These are phyloP conservation scores for Cerioporus squamosus DNA, from an alignment of 1,284 basidiomycete genomes.

Conservation along the genomic window DNA sequence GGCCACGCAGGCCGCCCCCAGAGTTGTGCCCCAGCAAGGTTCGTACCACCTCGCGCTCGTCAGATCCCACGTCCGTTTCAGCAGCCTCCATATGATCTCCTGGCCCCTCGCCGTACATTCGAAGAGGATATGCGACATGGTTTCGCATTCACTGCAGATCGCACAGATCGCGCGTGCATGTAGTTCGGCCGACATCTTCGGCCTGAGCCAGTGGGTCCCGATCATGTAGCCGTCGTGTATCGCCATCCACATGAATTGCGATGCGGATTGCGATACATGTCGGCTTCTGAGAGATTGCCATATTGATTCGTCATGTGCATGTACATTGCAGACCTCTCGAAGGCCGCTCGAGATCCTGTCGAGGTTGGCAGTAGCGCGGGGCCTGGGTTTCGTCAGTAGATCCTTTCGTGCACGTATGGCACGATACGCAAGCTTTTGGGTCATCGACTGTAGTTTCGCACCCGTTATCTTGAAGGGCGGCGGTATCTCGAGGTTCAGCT, in stretches of 20 bases:
- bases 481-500: not conserved
- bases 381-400: not conserved
- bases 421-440: slow-evolving; percentile 34
- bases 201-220: slow-evolving; percentile 35
- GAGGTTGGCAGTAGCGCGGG: not conserved
- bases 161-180: slow-evolving; percentile 31
- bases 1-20: not conserved
- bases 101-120: slow-evolving; percentile 31
- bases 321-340: not conserved
- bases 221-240: slow-evolving; percentile 36
- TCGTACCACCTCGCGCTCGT: slow-evolving; percentile 6
- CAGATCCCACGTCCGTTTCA: slow-evolving; percentile 18
- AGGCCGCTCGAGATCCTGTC: not conserved
- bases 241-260: slow-evolving; percentile 37
- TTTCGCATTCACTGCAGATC: slow-evolving; percentile 30
- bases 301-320: not conserved
- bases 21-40: slow-evolving; percentile 14
- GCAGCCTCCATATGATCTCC: slow-evolving; percentile 30
- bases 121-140: slow-evolving; percentile 40
- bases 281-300: slow-evolving; percentile 21
- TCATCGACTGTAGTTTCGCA: slow-evolving; percentile 26
- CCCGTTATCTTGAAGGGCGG: slow-evolving; percentile 11
- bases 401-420: slow-evolving; percentile 19
- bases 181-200: slow-evolving; percentile 23
- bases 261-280: slow-evolving; percentile 26